Evolutionary conservation across 805 yeast species (phyloP).

Genomic region (Jamesozyma rosinii): DNA sequence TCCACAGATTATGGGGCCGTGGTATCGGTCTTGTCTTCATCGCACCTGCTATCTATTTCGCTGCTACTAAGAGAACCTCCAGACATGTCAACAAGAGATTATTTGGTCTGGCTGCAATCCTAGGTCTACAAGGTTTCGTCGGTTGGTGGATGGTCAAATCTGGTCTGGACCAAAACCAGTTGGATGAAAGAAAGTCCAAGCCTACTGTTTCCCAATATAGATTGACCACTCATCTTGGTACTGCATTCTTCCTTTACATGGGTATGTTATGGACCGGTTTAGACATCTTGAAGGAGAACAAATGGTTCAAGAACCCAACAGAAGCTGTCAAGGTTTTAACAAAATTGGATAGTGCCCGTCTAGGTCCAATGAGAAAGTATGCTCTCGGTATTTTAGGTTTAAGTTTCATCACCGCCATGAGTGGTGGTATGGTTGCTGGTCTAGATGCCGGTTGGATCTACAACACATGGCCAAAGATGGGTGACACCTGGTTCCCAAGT

Average conservation of each 20-base stretch:
- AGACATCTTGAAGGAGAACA: slow-evolving; percentile 66
- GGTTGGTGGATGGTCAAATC: slow-evolving; percentile 99
- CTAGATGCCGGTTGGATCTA: slow-evolving; percentile 94
- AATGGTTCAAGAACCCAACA: slow-evolving; percentile 57
- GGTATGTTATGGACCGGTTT: slow-evolving; percentile 89
- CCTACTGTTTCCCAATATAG: slow-evolving; percentile 98
- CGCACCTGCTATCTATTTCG: slow-evolving; percentile 77
- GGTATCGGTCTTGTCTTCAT: slow-evolving; percentile 77
- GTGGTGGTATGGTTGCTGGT: slow-evolving; percentile 98
- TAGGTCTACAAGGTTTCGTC: slow-evolving; percentile 89
- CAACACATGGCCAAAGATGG: slow-evolving; percentile 96
- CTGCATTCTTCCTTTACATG: slow-evolving; percentile 79
- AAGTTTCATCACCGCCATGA: slow-evolving; percentile 85
- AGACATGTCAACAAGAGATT: slow-evolving; percentile 58
- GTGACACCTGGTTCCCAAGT: slow-evolving; percentile 70
- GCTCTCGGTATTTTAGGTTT: slow-evolving; percentile 52
- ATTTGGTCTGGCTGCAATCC: slow-evolving; percentile 59
- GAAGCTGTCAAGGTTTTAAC: slow-evolving; percentile 45
- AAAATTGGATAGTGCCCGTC: slow-evolving; percentile 50
- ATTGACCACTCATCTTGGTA: slow-evolving; percentile 85
- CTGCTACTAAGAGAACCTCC: slow-evolving; percentile 55
- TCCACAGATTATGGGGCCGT: slow-evolving; percentile 87
- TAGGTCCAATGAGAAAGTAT: slow-evolving; percentile 47
- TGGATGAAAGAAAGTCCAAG: slow-evolving; percentile 73
- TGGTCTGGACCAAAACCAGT: slow-evolving; percentile 74